phyloP scores from a whole-genome alignment of 257 asterid genomes.

The Penstemon barbatus region DNA sequence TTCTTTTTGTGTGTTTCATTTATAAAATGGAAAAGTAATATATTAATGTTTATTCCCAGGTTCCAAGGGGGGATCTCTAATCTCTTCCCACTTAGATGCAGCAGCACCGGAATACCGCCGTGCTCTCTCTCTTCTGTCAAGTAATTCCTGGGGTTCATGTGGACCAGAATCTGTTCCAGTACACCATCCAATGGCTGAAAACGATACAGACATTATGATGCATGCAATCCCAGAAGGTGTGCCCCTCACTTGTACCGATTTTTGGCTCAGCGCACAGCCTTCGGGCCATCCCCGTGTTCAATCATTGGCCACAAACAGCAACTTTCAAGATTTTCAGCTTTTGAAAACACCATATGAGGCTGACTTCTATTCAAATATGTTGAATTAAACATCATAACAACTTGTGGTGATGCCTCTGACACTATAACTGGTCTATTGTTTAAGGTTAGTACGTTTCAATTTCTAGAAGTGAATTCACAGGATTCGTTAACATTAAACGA shows the following conservation, averaged over 20 bases:
- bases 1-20: not conserved
- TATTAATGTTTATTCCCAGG: constrained; percentile 31
- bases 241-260: constrained; percentile 50
- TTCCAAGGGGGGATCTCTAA: constrained; percentile 54
- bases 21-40: not conserved
- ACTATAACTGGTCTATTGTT: no score
- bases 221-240: constrained; percentile 52
- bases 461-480: no score
- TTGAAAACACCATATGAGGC: constrained; percentile 48
- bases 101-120: constrained; percentile 57
- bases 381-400: constrained; percentile 31
- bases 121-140: constrained; percentile 99
- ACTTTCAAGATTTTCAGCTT: constrained; percentile 46
- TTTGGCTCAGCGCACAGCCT: constrained; percentile 52
- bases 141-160: constrained; percentile 61
- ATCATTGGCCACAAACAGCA: constrained; percentile 31
- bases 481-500: no score
- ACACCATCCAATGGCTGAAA: constrained; percentile 41
- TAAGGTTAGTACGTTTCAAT: no score
- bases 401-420: no score
- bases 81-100: constrained; percentile 43
- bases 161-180: constrained; percentile 47
- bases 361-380: constrained; percentile 42
- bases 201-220: constrained; percentile 32
- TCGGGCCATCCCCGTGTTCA: constrained; percentile 34